phyloP scores from a whole-genome alignment of 2,329 filamentous ascomycete genomes.

The Alternaria alternata region DNA sequence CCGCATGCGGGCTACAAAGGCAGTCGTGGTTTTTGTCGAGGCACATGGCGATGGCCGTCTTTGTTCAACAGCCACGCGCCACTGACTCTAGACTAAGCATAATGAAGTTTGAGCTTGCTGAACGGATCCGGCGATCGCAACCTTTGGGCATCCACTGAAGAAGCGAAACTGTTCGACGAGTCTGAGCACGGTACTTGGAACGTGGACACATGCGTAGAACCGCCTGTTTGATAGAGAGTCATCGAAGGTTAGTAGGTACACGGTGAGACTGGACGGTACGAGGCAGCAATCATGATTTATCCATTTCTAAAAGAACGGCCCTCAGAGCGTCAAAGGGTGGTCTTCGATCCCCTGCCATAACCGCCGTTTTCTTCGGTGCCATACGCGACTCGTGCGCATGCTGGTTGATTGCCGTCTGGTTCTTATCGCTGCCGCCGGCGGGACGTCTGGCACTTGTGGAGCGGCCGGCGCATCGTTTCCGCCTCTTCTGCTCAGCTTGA shows the following conservation, averaged over 20 bases:
- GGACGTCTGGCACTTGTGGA: constrained; percentile 29
- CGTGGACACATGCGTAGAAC: background rate
- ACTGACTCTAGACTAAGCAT: background rate
- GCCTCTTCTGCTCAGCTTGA: constrained; percentile 70
- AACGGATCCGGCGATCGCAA: background rate
- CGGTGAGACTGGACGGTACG: background rate
- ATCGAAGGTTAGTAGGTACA: background rate
- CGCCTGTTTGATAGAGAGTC: background rate
- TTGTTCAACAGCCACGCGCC: background rate
- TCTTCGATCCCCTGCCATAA: constrained; percentile 36
- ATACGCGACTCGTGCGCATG: constrained; percentile 35
- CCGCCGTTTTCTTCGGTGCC: constrained; percentile 48
- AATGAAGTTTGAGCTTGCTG: background rate
- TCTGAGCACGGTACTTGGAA: background rate
- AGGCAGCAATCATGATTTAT: constrained; percentile 22
- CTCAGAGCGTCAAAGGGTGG: constrained; percentile 11
- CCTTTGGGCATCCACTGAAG: background rate
- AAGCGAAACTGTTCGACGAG: background rate
- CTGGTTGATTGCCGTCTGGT: constrained; percentile 26
- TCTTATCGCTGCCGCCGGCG: constrained; percentile 26
- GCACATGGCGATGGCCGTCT: background rate
- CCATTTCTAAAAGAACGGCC: background rate
- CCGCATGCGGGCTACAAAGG: constrained; percentile 12
- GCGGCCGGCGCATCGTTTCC: constrained; percentile 22
- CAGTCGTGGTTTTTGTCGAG: background rate